These are phyloP conservation scores for Phoenix dactylifera DNA, from an alignment of 176 grass and related monocot genomes.

Conservation along the genomic window DNA sequence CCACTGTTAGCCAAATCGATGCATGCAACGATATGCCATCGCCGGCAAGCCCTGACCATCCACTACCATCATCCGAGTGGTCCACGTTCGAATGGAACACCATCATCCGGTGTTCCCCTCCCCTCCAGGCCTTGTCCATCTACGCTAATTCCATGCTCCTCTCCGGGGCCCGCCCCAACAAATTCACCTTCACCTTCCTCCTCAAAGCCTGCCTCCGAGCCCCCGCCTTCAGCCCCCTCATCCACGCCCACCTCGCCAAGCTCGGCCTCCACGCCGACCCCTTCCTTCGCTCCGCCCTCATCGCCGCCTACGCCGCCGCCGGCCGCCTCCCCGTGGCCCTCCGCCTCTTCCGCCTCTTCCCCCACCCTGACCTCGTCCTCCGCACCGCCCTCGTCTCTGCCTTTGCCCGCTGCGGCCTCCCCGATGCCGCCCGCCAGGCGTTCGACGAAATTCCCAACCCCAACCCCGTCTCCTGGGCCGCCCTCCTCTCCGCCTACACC, in stretches of 20 bases:
- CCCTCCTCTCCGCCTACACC: constrained; percentile 5
- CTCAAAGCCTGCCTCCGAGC: not conserved
- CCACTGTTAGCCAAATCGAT: too few species aligned
- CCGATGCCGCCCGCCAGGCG: constrained; percentile 2
- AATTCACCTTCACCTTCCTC: constrained; percentile 25
- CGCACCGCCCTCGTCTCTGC: constrained; percentile 16
- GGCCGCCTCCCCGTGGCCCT: not conserved
- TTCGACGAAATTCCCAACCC: constrained; percentile 6
- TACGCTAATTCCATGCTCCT: constrained; percentile 14
- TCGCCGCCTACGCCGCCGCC: constrained; percentile 12
- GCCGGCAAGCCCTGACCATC: not conserved
- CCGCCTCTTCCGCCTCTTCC: not conserved
- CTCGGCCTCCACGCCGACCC: constrained; percentile 12
- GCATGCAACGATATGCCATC: too few species aligned
- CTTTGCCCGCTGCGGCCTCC: constrained; percentile 7
- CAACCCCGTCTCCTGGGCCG: constrained; percentile 8
- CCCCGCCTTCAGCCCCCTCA: not conserved
- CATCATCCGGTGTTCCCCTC: not conserved
- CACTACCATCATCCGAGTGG: not conserved
- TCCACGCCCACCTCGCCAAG: constrained; percentile 17
- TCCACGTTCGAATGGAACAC: constrained; percentile 18
- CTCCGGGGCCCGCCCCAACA: constrained; percentile 6
- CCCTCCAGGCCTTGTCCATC: constrained; percentile 3
- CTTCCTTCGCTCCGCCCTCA: constrained; percentile 18
- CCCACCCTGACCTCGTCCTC: constrained; percentile 12